phyloP scores from a whole-genome alignment of 192 early-diverging fungal species.

The Linnemannia exigua region DNA sequence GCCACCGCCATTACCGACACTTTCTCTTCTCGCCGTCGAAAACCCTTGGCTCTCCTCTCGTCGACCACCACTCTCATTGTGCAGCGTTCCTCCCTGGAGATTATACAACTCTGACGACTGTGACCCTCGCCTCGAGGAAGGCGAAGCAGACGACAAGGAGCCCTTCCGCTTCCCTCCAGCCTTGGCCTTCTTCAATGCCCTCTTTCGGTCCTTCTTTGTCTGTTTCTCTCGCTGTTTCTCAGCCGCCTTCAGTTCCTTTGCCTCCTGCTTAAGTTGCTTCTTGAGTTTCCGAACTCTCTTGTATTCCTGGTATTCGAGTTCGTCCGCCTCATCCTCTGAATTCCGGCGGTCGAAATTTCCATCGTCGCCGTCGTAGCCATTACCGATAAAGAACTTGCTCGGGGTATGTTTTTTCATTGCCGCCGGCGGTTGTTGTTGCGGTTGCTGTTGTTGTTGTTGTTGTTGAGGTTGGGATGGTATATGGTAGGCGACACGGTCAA shows the following conservation, averaged over 20 bases:
- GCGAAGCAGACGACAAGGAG: not conserved
- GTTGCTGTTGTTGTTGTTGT: constrained; percentile 6
- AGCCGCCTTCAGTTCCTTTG: constrained; percentile 11
- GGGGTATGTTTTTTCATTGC: not conserved
- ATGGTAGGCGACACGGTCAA: not conserved
- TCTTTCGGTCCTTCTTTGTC: constrained; percentile 8
- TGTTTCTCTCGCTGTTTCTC: constrained; percentile 19
- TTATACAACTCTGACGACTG: not conserved
- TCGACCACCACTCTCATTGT: not conserved
- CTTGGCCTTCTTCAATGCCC: constrained; percentile 16
- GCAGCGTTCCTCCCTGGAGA: not conserved
- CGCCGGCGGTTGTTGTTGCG: constrained; percentile 5
- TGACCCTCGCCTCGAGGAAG: not conserved
- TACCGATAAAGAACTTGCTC: not conserved
- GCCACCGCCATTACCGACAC: not conserved
- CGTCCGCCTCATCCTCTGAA: constrained; percentile 41
- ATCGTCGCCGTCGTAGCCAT: not conserved
- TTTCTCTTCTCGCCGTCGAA: not conserved
- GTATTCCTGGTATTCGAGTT: constrained; percentile 45
- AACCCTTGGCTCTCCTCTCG: not conserved
- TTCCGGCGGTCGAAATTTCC: constrained; percentile 13
- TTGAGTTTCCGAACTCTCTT: constrained; percentile 29
- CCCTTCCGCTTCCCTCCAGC: not conserved
- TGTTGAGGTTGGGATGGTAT: not conserved
- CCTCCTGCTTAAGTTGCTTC: constrained; percentile 31